Evolutionary conservation across 768 basidiomycete species (phyloP), one percentile per base, ranked within the genome.

Genomic region (Strobilomyces dryophilus): DNA sequence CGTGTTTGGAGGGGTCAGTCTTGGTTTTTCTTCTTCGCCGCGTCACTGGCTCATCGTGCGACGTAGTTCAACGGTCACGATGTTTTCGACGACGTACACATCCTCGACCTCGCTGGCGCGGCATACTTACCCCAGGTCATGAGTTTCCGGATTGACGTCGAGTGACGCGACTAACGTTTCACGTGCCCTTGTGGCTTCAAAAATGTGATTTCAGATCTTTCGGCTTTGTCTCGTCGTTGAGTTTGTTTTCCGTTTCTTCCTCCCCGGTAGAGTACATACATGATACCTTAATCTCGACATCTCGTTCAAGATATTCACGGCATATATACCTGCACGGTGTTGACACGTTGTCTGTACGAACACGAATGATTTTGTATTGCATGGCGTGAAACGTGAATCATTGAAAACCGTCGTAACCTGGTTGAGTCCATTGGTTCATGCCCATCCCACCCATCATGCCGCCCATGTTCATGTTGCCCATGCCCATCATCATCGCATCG

Each of bases 41-140:
- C 17, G 15, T 10, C 8, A 8, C 21, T 3, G 14, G 29, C 61
- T 63, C 3, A 62, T 5, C 39, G 3, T 8, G 1, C 12, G n/a
- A 61, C 73, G 0, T 48, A 69, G 46, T 88, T 86, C 62, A 92
- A 95, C 42, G 94, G 93, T 2, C 80, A 79, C 46, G 83, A 83
- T 17, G 84, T 89, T 4, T 93, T 83, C 61, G 90, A 93, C 59
- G 94, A 95, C 70, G 84, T 94, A 35, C 80, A 87, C 69, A 78
- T 88, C 36, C 75, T 97, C 42, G 94, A 98, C 63, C 77, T 95
- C 32, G 90, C 91, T 5, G 90, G 87, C 10, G 81, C 85, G 5
- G 92, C 91, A 35, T 97, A 95, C 71, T 73, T 95, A 20, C 92
- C 93, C 0, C 93, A 95, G 67, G 90, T 93, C 10, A 91, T 87